phyloP scores from a whole-genome alignment of 768 basidiomycete species.

The Rhizopogon roseolus region DNA sequence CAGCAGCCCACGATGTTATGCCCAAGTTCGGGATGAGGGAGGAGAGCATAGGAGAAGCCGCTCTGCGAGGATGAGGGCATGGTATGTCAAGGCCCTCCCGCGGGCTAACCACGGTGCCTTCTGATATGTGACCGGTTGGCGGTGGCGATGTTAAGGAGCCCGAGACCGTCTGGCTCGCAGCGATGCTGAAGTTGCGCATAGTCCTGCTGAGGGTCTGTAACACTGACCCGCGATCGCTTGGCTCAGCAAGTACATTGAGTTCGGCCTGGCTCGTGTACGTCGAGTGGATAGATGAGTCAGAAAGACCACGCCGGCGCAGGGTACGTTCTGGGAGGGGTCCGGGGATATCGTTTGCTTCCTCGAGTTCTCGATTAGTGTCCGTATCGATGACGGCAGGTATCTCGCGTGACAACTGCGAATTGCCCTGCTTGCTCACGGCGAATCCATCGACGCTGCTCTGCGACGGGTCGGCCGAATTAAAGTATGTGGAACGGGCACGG shows the following conservation, averaged over 20 bases:
- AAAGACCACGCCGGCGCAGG: constrained; percentile 74
- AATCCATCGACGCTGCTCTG: constrained; percentile 21
- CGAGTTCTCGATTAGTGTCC: constrained; percentile 28
- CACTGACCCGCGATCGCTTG: constrained; percentile 31
- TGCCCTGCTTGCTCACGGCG: constrained; percentile 10
- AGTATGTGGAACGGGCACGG: constrained; percentile 22
- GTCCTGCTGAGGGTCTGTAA: constrained; percentile 50
- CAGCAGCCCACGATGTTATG: constrained; percentile 28
- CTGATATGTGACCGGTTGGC: constrained; percentile 1
- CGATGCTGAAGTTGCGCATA: constrained; percentile 43
- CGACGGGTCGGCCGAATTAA: constrained; percentile 11
- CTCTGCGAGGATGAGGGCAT: constrained; percentile 16
- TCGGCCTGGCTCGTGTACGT: constrained; percentile 63
- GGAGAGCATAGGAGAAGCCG: constrained; percentile 15
- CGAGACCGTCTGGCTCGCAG: constrained; percentile 24
- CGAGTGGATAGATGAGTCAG: constrained; percentile 89
- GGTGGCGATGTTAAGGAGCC: constrained; percentile 12
- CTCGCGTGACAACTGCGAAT: constrained; percentile 48
- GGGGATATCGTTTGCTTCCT: constrained; percentile 38
- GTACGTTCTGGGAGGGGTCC: constrained; percentile 61
- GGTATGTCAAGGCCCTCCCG: constrained; percentile 7
- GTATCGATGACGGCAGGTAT: constrained; percentile 79
- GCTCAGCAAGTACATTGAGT: constrained; percentile 13
- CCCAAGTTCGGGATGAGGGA: constrained; percentile 27
- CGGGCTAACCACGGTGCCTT: neutral